A percentile compares a stretch with the other conserved stretches of the same genome.
Evolutionary conservation across 2,329 filamentous ascomycete genomes (phyloP).

Genomic region (Coniochaeta hoffmannii): DNA sequence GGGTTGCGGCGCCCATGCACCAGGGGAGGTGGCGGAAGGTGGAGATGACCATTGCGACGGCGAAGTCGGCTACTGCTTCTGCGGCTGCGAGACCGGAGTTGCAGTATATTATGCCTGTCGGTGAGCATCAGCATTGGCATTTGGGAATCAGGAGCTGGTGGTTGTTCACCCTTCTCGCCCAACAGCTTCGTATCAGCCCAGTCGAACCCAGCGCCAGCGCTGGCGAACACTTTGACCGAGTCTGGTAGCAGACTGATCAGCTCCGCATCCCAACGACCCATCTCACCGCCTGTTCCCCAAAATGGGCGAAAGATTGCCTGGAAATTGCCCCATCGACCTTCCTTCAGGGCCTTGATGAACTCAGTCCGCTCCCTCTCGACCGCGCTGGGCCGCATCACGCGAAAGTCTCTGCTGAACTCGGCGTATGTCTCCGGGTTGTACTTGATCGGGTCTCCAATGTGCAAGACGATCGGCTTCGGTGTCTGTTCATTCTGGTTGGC

Average conservation of each 20-base stretch:
- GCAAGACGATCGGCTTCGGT: constrained; percentile 53
- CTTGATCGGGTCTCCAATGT: constrained; percentile 59
- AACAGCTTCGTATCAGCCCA: constrained; percentile 58
- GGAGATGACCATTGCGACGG: constrained; percentile 60
- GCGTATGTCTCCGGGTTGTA: constrained; percentile 41
- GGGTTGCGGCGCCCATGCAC: constrained; percentile 49
- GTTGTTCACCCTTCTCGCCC: constrained; percentile 45
- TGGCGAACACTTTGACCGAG: constrained; percentile 54
- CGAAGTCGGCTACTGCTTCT: constrained; percentile 66
- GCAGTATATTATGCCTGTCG: constrained; percentile 58
- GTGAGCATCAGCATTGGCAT: background rate
- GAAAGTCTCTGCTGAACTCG: constrained; percentile 33
- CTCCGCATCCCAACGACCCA: constrained; percentile 57
- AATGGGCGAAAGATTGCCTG: constrained; percentile 47
- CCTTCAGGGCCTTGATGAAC: constrained; percentile 41
- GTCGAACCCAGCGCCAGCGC: constrained; percentile 58
- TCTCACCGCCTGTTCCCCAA: constrained; percentile 55
- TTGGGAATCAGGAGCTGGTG: background rate
- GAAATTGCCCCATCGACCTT: constrained; percentile 48
- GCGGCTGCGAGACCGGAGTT: constrained; percentile 64
- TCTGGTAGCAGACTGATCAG: constrained; percentile 47
- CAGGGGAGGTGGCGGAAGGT: constrained; percentile 63
- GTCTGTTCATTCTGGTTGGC: constrained; percentile 8
- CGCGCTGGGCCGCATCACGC: constrained; percentile 41
- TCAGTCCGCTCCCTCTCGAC: constrained; percentile 42